Evolutionary conservation across 2,329 filamentous ascomycete genomes (phyloP).

Genomic region (Emmonsiellopsis sp.): DNA sequence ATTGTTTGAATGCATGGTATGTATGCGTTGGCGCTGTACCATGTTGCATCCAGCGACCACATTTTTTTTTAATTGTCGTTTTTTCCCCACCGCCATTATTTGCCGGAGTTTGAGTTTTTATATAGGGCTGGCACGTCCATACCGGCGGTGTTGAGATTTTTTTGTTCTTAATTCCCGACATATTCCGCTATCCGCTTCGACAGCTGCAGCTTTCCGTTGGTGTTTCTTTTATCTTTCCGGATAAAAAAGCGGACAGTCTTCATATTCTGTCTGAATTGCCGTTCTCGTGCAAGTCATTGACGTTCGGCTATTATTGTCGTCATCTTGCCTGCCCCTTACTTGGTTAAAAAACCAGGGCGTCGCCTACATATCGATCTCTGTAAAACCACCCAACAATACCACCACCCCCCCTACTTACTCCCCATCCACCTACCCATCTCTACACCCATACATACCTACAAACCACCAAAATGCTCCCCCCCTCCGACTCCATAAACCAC

Average conservation of each 20-base stretch:
- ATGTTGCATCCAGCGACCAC: background rate
- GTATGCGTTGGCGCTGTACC: too few relatives aligned
- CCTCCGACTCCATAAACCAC: conserved; percentile 21
- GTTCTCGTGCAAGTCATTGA: background rate
- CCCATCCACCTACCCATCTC: background rate
- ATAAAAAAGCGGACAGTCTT: background rate
- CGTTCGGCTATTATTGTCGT: background rate
- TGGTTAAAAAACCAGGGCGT: background rate
- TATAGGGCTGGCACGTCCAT: background rate
- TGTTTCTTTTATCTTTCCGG: too few relatives aligned
- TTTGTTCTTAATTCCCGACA: too few relatives aligned
- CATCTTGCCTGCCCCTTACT: background rate
- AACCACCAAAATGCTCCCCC: conserved; percentile 18
- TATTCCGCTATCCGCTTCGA: too few relatives aligned
- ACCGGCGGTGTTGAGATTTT: background rate
- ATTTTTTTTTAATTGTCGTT: background rate
- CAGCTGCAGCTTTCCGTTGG: too few relatives aligned
- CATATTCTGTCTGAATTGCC: background rate
- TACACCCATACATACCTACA: background rate
- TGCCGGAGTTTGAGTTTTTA: background rate
- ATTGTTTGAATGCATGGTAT: too few relatives aligned
- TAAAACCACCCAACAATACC: background rate
- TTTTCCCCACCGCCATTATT: background rate
- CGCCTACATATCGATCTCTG: background rate
- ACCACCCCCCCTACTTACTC: background rate